Evolutionary conservation across 106 monocot species (phyloP), one percentile per base, ranked within the genome.

Genomic region (Dendrobium nobile): DNA sequence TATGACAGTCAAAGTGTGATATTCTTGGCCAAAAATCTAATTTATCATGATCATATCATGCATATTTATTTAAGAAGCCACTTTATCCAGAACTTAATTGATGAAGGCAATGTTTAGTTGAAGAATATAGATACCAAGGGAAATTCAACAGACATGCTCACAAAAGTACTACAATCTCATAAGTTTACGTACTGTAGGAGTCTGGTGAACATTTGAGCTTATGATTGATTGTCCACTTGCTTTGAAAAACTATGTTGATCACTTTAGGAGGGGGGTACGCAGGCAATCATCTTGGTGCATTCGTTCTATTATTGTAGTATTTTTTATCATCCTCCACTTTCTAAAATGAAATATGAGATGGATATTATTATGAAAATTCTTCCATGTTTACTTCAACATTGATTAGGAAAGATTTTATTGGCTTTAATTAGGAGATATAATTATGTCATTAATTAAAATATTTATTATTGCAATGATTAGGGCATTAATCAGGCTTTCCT

Each of bases 1-100:
- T 78, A 70, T 78, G 83, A 83, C 44, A 79, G 72, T 27, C 11
- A 65, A 40, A 77, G 78, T 78, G 77, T 9, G 27, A 77, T 78
- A 33, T 78, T 24, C 6, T 78, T 78, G 13, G 78, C 37, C 0
- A 80, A 67, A 45, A 11, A 84, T 80, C 80, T 77, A 67, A 37
- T 84, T 44, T 51, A 45, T 75, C 84, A n/a, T n/a, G n/a, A n/a
- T n/a, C n/a, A n/a, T n/a, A n/a, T n/a, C n/a, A 47, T 47, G 47
- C 47, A 47, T 6, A 47, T 47, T 47, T 51, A 54, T 51, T 47
- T 77, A 22, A 47, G 47, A 41, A 51, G 48, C 51, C 77, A 54
- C 19, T 77, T 77, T 51, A 4, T 48, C 0, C 47, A 5, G 7
- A 9, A 31, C 47, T 47, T 47, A 9, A 47, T 47, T 58, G 56